Base-by-base conservation (phyloP, 2,329 filamentous ascomycete species). In the Sclerotiophoma versabilis region DNA sequence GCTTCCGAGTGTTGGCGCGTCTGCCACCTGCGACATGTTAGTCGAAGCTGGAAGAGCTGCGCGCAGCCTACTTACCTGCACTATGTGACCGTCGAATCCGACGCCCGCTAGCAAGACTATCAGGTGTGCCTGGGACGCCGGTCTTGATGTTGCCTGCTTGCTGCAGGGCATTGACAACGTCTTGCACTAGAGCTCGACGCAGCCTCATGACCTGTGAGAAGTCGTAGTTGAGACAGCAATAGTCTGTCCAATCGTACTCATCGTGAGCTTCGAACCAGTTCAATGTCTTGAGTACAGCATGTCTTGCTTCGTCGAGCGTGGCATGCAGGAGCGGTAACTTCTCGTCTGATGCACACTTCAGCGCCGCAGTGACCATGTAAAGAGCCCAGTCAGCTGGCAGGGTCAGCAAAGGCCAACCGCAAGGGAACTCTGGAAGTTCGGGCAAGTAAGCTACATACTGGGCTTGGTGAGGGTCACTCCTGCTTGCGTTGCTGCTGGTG, bases 201-300 rank as follows among this genome's bases (percentile, higher is more conserved):
- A 66, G 49, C 7, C 53, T 41, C 62, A 67, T 66, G 1, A 39
- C 36, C 32, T 62, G 53, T 2, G 14, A 36, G 34, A 66, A 69
- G 42, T 62, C 54, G 39, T 39, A 62, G 20, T 57, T 51, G 9
- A 49, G 25, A 4, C 32, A 2, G 22, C 14, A 36, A 69, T n/a
- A 65, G 11, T 60, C 48, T 0, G 63, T 63, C 64, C 61, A 65
- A 4, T 44, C 20, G 20, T 67, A 67, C 20, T 57, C 46, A 3
- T 34, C 33, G 10, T 64, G 55, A 1, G 54, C 63, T 25, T 67
- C 58, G 32, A 47, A 37, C 45, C 36, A 61, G 54, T 59, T 64
- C 5, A 67, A 47, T 4, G 34, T 43, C 12, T 57, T 56, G 11
- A 62, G 33, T 2, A 66, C 49, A 14, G 37, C 41, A n/a, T 60